phyloP scores from a whole-genome alignment of 1,284 basidiomycete genomes.

The Rhodotorula glutinis region DNA sequence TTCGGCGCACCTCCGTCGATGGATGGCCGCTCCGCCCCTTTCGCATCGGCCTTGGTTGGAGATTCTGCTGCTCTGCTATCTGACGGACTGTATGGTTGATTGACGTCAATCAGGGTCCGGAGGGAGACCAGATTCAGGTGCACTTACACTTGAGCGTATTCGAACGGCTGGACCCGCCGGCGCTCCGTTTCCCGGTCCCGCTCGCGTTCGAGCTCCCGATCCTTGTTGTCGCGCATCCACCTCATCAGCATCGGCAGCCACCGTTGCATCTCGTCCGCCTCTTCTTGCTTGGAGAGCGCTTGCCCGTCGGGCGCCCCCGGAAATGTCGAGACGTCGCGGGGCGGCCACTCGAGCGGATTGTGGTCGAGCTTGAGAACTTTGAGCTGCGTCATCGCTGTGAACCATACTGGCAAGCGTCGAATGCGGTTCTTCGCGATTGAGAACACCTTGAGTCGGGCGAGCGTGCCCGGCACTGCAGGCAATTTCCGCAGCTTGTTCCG shows the following conservation, averaged over 20 bases:
- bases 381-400: slow-evolving; percentile 68
- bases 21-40: too few species aligned
- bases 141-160: background rate
- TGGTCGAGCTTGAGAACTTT: slow-evolving; percentile 81
- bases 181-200: slow-evolving; percentile 11
- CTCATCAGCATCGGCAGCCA: slow-evolving; percentile 70
- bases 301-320: slow-evolving; percentile 32
- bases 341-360: slow-evolving; percentile 83
- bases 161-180: slow-evolving; percentile 6
- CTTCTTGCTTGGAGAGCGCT: slow-evolving; percentile 47
- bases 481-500: slow-evolving; percentile 83
- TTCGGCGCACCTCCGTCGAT: too few species aligned
- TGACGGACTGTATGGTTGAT: too few species aligned
- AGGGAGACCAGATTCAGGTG: too few species aligned
- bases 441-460: slow-evolving; percentile 76
- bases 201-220: slow-evolving; percentile 21
- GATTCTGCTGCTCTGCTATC: too few species aligned
- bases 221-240: slow-evolving; percentile 54
- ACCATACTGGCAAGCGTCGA: slow-evolving; percentile 70
- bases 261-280: slow-evolving; percentile 44
- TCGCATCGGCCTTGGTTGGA: too few species aligned
- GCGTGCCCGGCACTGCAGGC: slow-evolving; percentile 73
- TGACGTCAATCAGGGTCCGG: too few species aligned
- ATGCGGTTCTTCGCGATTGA: slow-evolving; percentile 84
- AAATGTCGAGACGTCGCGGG: slow-evolving; percentile 44